phyloP scores from a whole-genome alignment of 2,329 filamentous ascomycete genomes.

The Apiospora marii region DNA sequence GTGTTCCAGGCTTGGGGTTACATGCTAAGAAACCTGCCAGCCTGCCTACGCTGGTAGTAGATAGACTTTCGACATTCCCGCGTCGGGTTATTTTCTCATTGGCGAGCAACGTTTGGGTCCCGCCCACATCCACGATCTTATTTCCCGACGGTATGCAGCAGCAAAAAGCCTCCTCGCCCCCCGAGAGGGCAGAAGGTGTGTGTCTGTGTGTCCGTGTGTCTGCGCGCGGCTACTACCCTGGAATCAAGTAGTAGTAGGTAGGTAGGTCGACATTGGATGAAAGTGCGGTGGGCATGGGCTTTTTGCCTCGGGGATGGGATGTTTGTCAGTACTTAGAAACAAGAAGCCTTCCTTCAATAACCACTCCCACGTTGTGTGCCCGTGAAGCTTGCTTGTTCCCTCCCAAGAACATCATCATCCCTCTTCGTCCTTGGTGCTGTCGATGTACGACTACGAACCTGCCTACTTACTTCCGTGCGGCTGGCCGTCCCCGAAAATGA shows the following conservation, averaged over 20 bases:
- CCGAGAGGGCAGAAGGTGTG: not conserved
- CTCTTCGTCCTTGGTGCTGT: not conserved
- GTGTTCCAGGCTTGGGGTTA: conserved; percentile 6
- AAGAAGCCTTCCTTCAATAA: not conserved
- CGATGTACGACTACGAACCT: not conserved
- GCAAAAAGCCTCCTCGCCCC: not conserved
- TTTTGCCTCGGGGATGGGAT: not conserved
- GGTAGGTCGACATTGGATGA: not conserved
- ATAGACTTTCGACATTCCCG: conserved; percentile 23
- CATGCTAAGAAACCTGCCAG: conserved; percentile 7
- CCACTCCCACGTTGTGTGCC: not conserved
- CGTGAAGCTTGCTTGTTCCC: not conserved
- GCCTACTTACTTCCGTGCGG: not conserved
- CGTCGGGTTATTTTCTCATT: conserved; percentile 24
- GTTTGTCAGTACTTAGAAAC: too few species aligned
- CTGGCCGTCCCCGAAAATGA: not conserved
- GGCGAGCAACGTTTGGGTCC: conserved; percentile 18
- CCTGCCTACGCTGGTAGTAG: not conserved
- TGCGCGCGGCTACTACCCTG: conserved; percentile 11
- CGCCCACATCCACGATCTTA: conserved; percentile 20
- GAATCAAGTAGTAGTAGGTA: not conserved
- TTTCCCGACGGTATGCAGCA: conserved; percentile 22
- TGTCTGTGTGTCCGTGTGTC: conserved; percentile 8
- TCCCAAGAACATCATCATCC: not conserved
- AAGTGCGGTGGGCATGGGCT: not conserved